These are phyloP conservation scores for Sugiyamaella japonica DNA, from an alignment of 1,139 yeast genomes.

Conservation along the genomic window DNA sequence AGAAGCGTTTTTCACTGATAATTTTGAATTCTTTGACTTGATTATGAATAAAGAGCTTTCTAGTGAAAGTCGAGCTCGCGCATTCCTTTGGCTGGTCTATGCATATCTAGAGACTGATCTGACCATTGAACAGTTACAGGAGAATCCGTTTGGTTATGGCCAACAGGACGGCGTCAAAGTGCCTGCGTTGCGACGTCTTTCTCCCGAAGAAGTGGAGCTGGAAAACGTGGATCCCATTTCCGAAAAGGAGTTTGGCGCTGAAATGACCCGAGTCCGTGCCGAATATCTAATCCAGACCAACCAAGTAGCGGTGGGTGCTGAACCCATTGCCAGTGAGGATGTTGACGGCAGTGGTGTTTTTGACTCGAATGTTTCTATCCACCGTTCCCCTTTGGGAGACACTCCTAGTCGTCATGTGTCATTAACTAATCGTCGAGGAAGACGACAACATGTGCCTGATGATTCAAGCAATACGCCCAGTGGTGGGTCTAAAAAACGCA, in stretches of 20 bases:
- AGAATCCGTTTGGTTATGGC: constrained; percentile 65
- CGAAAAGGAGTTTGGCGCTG: constrained; percentile 70
- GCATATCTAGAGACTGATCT: constrained; percentile 74
- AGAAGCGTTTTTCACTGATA: constrained; percentile 41
- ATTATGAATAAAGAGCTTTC: constrained; percentile 54
- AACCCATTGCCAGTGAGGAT: neutral
- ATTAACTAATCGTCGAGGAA: constrained; percentile 1
- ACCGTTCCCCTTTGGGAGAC: neutral
- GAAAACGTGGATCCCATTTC: constrained; percentile 70
- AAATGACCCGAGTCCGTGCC: constrained; percentile 63
- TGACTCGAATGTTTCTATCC: neutral
- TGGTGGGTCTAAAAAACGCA: constrained; percentile 9
- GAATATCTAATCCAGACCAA: constrained; percentile 47
- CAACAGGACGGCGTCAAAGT: constrained; percentile 40
- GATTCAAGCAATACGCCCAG: constrained; percentile 1
- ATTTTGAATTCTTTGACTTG: constrained; percentile 58
- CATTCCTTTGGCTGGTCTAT: constrained; percentile 83
- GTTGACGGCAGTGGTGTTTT: constrained; percentile 2
- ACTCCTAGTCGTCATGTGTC: neutral
- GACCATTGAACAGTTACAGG: constrained; percentile 50
- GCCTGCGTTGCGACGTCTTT: constrained; percentile 49
- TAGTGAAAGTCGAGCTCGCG: constrained; percentile 64
- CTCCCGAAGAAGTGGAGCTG: constrained; percentile 43
- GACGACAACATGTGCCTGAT: neutral
- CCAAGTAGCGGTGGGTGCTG: constrained; percentile 15